Percentiles rank a stretch among this genome's conserved stretches.
These are phyloP conservation scores for Tricholoma flavovirens DNA, from an alignment of 768 basidiomycete species.

Conservation along the genomic window DNA sequence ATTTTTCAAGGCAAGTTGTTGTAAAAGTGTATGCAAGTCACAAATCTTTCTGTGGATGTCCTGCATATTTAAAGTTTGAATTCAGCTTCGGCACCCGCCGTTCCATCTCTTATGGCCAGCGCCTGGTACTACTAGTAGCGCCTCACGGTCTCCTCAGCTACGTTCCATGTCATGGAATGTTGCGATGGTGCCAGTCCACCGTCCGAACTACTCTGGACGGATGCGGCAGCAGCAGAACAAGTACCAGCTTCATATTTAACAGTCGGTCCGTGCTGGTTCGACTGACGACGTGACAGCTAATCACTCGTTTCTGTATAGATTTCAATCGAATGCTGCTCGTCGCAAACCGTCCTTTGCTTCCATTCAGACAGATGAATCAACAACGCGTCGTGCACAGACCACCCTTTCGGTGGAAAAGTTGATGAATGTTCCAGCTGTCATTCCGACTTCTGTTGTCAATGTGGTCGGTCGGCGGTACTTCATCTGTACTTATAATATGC, in stretches of 20 bases:
- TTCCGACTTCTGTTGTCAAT: neutral
- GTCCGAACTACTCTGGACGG: slow-evolving; percentile 36
- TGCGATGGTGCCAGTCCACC: slow-evolving; percentile 61
- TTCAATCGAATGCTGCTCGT: neutral
- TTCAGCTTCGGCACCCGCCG: slow-evolving; percentile 22
- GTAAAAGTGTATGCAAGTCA: slow-evolving; percentile 20
- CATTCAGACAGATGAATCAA: neutral
- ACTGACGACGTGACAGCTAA: neutral
- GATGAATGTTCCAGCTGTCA: neutral
- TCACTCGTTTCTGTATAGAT: neutral
- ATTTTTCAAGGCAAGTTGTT: slow-evolving; percentile 84
- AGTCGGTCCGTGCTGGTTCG: slow-evolving; percentile 15
- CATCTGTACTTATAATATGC: neutral
- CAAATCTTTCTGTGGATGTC: slow-evolving; percentile 32
- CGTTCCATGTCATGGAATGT: slow-evolving; percentile 69
- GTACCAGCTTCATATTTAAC: slow-evolving; percentile 8
- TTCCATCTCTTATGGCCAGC: too few relatives aligned
- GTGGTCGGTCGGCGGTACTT: neutral
- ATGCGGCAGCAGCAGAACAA: slow-evolving; percentile 22
- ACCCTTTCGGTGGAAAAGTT: neutral
- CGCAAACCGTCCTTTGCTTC: neutral
- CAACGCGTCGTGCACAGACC: neutral
- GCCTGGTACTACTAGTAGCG: too few relatives aligned
- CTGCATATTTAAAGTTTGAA: slow-evolving; percentile 27
- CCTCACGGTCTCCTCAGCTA: slow-evolving; percentile 13